phyloP scores from a whole-genome alignment of 805 yeast species.

The Pichia thaimueangensis region DNA sequence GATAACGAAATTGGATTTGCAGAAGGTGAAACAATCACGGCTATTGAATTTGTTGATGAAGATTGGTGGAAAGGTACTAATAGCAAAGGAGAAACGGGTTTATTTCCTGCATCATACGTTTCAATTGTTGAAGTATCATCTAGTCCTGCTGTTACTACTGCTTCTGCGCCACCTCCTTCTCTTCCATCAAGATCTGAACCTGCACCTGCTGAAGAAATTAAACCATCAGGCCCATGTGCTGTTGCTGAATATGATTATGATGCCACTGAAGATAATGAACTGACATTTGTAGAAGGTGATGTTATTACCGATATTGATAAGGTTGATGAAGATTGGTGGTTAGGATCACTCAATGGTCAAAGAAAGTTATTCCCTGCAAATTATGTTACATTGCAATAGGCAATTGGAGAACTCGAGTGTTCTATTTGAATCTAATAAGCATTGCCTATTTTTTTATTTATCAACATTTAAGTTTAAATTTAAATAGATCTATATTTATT shows the following conservation, averaged over 20 bases:
- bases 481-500: too few species aligned
- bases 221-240: constrained; percentile 38
- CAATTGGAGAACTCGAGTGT: too few species aligned
- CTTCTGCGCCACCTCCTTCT: constrained; percentile 11
- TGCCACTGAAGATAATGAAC: constrained; percentile 89
- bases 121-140: constrained; percentile 26
- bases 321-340: constrained; percentile 97
- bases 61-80: constrained; percentile 58
- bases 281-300: constrained; percentile 80
- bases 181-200: constrained; percentile 13
- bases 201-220: constrained; percentile 20
- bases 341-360: constrained; percentile 74
- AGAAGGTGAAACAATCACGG: constrained; percentile 62
- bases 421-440: too few species aligned
- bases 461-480: too few species aligned
- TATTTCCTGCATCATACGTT: constrained; percentile 54
- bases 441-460: too few species aligned
- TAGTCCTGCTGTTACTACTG: constrained; percentile 16
- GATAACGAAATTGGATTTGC: constrained; percentile 64
- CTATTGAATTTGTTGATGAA: constrained; percentile 63
- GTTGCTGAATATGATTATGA: constrained; percentile 74
- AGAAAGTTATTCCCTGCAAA: constrained; percentile 88
- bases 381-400: constrained; percentile 46
- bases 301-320: constrained; percentile 74
- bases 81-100: constrained; percentile 40